Evolutionary conservation across 2,329 filamentous ascomycete genomes (phyloP), one percentile per base, ranked within the genome.

Genomic region (Fusarium metavorans): DNA sequence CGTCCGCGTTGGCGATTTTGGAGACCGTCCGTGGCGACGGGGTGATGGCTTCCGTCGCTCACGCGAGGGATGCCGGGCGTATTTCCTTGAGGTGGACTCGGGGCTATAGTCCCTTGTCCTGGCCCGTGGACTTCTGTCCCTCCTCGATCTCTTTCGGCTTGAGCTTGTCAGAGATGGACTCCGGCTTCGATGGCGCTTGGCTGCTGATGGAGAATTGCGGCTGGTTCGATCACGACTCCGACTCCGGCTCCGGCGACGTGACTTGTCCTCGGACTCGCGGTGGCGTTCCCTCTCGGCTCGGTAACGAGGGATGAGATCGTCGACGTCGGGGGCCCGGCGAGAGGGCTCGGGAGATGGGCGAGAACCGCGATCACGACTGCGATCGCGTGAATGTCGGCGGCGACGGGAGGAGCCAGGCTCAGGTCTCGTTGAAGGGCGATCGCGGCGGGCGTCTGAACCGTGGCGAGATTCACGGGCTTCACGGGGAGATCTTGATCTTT

Each of bases 121-220:
- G 56, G 71, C 65, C 75, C 86, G 85, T 25, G 82, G 79, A 57
- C 82, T 83, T 57, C 79, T 76, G 5, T 79, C 76, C 68, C 80
- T 79, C 69, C 80, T 82, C 20, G 82, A 84, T 79, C 78, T 84
- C 76, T 87, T 87, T 30, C 83, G 81, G 59, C 82, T 83, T 35
- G 81, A 81, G 6, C 78, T 76, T 4, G 80, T 81, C 25, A 81
- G 77, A 2, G 86, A 82, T n/a, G 78, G 83, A 57, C 84, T 87
- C 60, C 82, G 82, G 67, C 82, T 87, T 67, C 86, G 82, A 57
- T 82, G 81, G 60, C 85, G 82, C 74, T 87, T 87, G 39, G 81
- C 72, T 7, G 84, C 82, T 27, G 83, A 78, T 34, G 84, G 81
- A 5, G 85, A 85, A 65, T 80, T 79, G 35, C 67, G 77, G 56